Evolutionary conservation across 2,329 filamentous ascomycete genomes (phyloP).

Genomic region (Cadophora luteo-olivacea): DNA sequence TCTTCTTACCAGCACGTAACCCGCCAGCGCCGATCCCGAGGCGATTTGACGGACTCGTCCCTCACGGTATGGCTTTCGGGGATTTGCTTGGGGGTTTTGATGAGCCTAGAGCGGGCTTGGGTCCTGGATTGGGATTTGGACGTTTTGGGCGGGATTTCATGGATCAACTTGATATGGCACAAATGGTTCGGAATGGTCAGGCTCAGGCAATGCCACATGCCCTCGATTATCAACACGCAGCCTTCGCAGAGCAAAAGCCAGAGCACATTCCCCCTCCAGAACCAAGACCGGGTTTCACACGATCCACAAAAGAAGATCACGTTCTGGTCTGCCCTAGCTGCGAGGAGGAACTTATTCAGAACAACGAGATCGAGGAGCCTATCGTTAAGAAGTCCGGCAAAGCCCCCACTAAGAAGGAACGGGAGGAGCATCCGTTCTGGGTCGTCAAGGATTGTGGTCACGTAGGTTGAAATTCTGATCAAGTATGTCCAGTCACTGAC

Average conservation of each 20-base stretch:
- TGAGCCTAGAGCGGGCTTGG: not conserved
- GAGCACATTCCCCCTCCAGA: slow-evolving; percentile 50
- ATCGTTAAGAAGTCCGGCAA: slow-evolving; percentile 53
- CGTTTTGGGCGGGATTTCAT: slow-evolving; percentile 11
- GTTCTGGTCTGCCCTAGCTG: slow-evolving; percentile 87
- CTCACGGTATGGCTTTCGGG: not conserved
- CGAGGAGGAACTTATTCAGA: slow-evolving; percentile 80
- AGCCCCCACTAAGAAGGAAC: slow-evolving; percentile 55
- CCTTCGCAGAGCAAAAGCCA: slow-evolving; percentile 39
- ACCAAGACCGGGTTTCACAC: slow-evolving; percentile 78
- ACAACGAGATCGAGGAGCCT: slow-evolving; percentile 48
- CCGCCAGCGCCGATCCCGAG: slow-evolving; percentile 22
- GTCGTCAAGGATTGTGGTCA: slow-evolving; percentile 90
- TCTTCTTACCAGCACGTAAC: slow-evolving; percentile 22
- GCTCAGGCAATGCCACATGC: slow-evolving; percentile 36
- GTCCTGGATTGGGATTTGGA: not conserved
- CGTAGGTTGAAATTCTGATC: slow-evolving; percentile 59
- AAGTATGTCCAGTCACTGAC: slow-evolving; percentile 34
- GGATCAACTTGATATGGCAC: slow-evolving; percentile 24
- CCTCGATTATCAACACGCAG: slow-evolving; percentile 40
- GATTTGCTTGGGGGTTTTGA: slow-evolving; percentile 9
- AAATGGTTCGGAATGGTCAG: slow-evolving; percentile 20
- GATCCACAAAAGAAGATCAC: slow-evolving; percentile 74
- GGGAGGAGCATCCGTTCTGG: slow-evolving; percentile 86
- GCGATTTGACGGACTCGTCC: not conserved